Evolutionary conservation across 352 stramenopile species (phyloP).

Genomic region (Nannochloropsis limnetica): DNA sequence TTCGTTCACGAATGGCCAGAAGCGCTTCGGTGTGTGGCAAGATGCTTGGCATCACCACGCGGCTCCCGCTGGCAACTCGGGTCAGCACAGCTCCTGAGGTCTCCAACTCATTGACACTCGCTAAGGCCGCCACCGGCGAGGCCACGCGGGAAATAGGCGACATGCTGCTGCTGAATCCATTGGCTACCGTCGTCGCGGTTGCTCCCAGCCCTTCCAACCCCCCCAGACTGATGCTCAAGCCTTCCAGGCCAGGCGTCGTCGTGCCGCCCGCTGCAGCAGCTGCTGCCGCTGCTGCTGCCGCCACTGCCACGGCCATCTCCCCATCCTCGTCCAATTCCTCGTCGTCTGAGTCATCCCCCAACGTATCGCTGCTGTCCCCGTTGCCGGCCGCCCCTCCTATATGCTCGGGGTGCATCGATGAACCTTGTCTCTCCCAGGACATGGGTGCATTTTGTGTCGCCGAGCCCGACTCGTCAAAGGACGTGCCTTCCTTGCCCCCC

Average conservation of each 20-base stretch:
- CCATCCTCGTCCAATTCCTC: not conserved
- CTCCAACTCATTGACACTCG: not conserved
- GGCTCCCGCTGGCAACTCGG: not conserved
- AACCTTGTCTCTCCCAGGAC: conserved; percentile 33
- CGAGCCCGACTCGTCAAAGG: not conserved
- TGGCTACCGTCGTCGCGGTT: not conserved
- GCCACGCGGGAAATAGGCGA: not conserved
- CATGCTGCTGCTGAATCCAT: not conserved
- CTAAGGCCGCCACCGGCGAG: not conserved
- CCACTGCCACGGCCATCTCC: not conserved
- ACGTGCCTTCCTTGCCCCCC: not conserved
- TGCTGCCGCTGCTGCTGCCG: not conserved
- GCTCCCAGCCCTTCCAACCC: not conserved
- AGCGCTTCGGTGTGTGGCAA: not conserved
- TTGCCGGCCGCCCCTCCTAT: not conserved
- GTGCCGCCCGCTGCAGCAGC: not conserved
- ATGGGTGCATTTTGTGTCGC: conserved; percentile 5
- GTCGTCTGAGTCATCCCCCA: conserved; percentile 1
- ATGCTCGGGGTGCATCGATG: not conserved
- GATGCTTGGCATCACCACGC: not conserved
- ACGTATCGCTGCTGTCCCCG: conserved; percentile 8
- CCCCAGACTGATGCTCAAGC: not conserved
- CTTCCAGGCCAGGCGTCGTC: not conserved
- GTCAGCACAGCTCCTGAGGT: not conserved
- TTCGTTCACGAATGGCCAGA: not conserved